Base-by-base conservation (phyloP, 73 alveolate genomes). In the Strombidium stylifer region DNA sequence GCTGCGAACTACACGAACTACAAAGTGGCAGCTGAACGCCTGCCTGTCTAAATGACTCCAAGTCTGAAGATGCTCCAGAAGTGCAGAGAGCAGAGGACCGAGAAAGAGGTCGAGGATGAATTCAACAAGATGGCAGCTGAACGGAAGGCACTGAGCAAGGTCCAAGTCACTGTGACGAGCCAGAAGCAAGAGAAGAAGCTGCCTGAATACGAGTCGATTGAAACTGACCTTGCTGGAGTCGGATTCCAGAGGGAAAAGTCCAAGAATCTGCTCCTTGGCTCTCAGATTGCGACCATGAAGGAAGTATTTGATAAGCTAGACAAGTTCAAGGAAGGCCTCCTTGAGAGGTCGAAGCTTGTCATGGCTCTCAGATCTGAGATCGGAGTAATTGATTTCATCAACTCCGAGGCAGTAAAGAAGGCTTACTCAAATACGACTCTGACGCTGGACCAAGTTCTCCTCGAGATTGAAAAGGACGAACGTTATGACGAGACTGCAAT, bases 391-490 rank as follows among this genome's bases (percentile, higher is more conserved):
- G 76, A 73, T 23, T 62, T 82, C 45, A 48, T 82, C 0, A 76
- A 82, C 28, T 40, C 20, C 4, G 83, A 82, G 15, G 93, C 93
- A 12, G 69, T 82, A 12, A 26, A 47, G 34, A 3, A 71, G 10
- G 66, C 73, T 11, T 3, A 73, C 18, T 37, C 74, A 3, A 27
- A 50, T 37, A 68, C 26, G 15, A 45, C 19, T 14, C 79, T 78
- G 5, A 34, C 72, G 1, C 42, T 80, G 4, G 84, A 72, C 20
- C 76, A 73, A 26, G 66, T 54, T 12, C 45, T 82, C 7, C 15
- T 37, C 14, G 85, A 69, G 27, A 42, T 82, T 18, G 87, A 82
- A 82, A 70, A 58, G 30, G 87, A 66, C 16, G 80, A 76, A 44
- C 34, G n/a, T 6, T 44, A 6, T 32, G n/a, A 37, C 48, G 79